Evolutionary conservation across 441 rosid species (phyloP), one percentile per base, ranked within the genome.

Genomic region (Pelargonium fulgidum): DNA sequence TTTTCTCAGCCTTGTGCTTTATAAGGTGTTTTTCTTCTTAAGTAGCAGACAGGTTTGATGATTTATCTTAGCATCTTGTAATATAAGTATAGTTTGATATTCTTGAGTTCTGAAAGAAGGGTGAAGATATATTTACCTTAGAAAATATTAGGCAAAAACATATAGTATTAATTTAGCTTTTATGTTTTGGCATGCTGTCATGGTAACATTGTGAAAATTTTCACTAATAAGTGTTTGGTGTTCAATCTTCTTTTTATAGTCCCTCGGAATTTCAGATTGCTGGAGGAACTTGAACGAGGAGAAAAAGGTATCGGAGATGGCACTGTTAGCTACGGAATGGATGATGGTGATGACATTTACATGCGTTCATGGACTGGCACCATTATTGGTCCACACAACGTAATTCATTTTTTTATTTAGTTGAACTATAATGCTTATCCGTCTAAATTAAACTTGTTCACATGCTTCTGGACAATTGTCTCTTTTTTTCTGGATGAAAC

Each of bases 341-440:
- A 93, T 50, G 99, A 93, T 36, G 96, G 93, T 61, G 99, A 93
- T 81, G 99, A 93, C 81, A 91, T 93, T 58, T 88, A 87, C 81
- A 93, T 93, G 99, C 93, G 94, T 44, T 91, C 99, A 42, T 93
- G 99, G 99, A 93, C 97, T 68, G 99, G 99, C 81, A 94, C 99
- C 24, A 82, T 94, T 67, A 94, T 94, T 61, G 97, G 97, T 80
- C 97, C 96, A 69, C 97, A 87, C 82, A 93, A 93, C 84, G 99
- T 93, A 90, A 82, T 68, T 73, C 56, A 39, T 72, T 3, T 0
- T 64, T 7, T 3, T 6, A 14, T 6, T 26, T 6, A 41, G 14
- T 41, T 41, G 13, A 52, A 52, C 59, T 52, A 16, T n/a, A 7
- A 14, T n/a, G 1, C 20, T 52, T 6, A 6, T 50, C 16, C 58